phyloP scores from a whole-genome alignment of 2,329 filamentous ascomycete genomes.

The Hymenoscyphus albidus region DNA sequence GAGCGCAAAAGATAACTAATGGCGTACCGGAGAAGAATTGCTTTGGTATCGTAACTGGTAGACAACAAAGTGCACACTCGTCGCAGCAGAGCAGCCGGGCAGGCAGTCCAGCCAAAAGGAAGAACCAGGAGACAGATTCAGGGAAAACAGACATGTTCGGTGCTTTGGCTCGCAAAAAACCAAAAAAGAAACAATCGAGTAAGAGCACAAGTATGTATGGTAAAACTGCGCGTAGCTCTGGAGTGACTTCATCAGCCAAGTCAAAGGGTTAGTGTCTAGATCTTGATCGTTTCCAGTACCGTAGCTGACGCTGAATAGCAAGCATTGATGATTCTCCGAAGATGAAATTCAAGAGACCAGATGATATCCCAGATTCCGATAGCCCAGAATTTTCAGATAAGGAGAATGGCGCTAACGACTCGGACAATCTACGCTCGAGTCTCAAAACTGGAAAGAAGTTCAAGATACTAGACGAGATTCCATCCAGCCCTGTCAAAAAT shows the following conservation, averaged over 20 bases:
- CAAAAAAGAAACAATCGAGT: background rate
- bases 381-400: background rate
- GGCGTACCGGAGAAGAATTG: background rate
- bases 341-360: background rate
- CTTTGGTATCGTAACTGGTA: background rate
- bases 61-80: background rate
- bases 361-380: background rate
- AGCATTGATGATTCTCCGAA: conserved; percentile 4
- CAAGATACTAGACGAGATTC: background rate
- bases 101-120: conserved; percentile 20
- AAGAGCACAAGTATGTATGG: background rate
- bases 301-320: conserved; percentile 6
- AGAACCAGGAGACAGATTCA: conserved; percentile 8
- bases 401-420: background rate
- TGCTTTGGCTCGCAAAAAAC: too few species aligned
- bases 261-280: background rate
- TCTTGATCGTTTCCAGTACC: background rate
- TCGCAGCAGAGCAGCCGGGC: background rate
- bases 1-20: background rate
- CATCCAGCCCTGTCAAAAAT: background rate
- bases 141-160: background rate
- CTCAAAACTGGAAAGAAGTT: background rate
- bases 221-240: background rate
- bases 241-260: background rate
- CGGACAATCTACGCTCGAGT: background rate